These are phyloP conservation scores for Atkinsonella hypoxylon DNA, from an alignment of 2,329 filamentous ascomycete genomes.

Conservation along the genomic window DNA sequence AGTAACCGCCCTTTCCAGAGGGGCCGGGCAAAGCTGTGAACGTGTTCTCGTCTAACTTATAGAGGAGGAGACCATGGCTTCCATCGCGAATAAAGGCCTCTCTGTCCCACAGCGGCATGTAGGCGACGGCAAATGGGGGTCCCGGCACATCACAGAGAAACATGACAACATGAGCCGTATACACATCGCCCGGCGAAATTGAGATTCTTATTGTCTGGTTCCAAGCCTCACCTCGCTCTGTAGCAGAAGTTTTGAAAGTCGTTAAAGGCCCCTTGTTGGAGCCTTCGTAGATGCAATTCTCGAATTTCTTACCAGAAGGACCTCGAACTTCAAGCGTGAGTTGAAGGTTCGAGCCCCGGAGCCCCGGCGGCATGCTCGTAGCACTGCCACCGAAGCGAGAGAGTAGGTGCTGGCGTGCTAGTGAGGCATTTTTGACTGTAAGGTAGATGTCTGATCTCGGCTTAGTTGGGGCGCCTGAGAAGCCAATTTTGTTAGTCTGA, in stretches of 20 bases:
- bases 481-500: slow-evolving; percentile 81
- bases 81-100: slow-evolving; percentile 85
- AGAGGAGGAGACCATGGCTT: slow-evolving; percentile 66
- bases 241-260: slow-evolving; percentile 77
- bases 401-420: slow-evolving; percentile 63
- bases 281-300: slow-evolving; percentile 76
- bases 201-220: slow-evolving; percentile 76
- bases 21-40: slow-evolving; percentile 50
- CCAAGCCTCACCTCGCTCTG: slow-evolving; percentile 73
- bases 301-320: slow-evolving; percentile 66
- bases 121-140: slow-evolving; percentile 80
- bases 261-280: slow-evolving; percentile 71
- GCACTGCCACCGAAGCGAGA: slow-evolving; percentile 62
- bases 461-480: slow-evolving; percentile 82
- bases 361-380: slow-evolving; percentile 49
- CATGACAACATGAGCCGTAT: slow-evolving; percentile 76
- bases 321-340: slow-evolving; percentile 81
- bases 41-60: slow-evolving; percentile 86
- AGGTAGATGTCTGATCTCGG: slow-evolving; percentile 90
- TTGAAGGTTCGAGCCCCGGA: slow-evolving; percentile 65
- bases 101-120: slow-evolving; percentile 88
- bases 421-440: slow-evolving; percentile 66
- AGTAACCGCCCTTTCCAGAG: slow-evolving; percentile 71
- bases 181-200: slow-evolving; percentile 68
- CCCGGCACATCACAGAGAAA: slow-evolving; percentile 77